phyloP scores from a whole-genome alignment of 129 eudicot genomes.

The Tagetes erecta region DNA sequence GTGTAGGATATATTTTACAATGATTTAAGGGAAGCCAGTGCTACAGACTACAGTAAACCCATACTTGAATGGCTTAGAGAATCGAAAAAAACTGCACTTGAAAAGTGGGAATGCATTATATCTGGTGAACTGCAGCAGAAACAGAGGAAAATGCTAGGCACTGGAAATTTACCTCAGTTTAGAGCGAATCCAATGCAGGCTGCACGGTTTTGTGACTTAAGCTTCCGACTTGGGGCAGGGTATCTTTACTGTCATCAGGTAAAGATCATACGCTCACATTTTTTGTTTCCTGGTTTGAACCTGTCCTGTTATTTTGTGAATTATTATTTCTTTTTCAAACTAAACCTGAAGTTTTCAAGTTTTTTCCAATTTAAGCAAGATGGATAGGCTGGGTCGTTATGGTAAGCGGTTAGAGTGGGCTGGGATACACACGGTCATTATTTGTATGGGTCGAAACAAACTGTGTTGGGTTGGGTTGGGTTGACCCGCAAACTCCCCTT shows the following conservation, averaged over 20 bases:
- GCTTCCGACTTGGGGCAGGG: conserved; percentile 86
- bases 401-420: not conserved
- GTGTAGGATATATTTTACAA: conserved; percentile 77
- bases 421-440: not conserved
- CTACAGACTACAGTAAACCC: conserved; percentile 74
- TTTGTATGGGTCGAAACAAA: not conserved
- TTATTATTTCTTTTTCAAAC: not conserved
- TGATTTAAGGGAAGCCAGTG: conserved; percentile 55
- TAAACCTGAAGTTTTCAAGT: not conserved
- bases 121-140: conserved; percentile 65
- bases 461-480: not conserved
- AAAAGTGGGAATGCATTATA: conserved; percentile 77
- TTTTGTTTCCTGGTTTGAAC: conserved; percentile 13
- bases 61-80: conserved; percentile 76
- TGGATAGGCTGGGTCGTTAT: not conserved
- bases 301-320: not conserved
- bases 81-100: conserved; percentile 62
- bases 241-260: conserved; percentile 94
- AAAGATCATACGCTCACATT: not conserved
- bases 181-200: conserved; percentile 56
- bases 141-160: conserved; percentile 53
- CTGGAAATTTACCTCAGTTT: conserved; percentile 57
- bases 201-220: conserved; percentile 64
- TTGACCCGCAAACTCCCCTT: not conserved
- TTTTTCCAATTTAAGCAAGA: not conserved